Base-by-base conservation (phyloP, 495 filamentous ascomycete genomes). In the Hypoxylon fuscum region DNA sequence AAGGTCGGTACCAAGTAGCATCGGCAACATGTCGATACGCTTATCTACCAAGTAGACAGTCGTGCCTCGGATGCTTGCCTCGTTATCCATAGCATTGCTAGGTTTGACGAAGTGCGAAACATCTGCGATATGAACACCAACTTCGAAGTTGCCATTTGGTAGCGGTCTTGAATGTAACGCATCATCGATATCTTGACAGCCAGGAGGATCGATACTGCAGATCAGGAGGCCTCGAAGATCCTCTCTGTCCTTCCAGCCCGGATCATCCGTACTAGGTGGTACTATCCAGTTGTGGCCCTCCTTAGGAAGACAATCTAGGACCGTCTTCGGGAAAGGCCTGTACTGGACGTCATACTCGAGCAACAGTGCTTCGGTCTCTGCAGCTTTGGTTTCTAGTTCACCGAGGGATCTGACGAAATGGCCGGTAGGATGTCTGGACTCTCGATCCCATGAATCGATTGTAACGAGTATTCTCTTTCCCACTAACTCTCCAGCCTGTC, bases 21-120 rank as follows among this genome's bases (percentile, higher is more conserved):
- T 91, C 14, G 96, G 96, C 71, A 98, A 81, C 96, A 98, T 98
- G 77, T 98, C 95, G 64, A 98, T 98, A 63, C 95, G 93, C 78
- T 98, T 98, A 76, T 98, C 95, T 1, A 98, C 96, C 20, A 98
- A 81, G 68, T 98, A 98, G 23, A 98, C 95, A 0, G 96, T 98
- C 2, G 95, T 98, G 58, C 94, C 95, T 70, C 95, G 88, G 56
- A 93, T 84, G 69, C 91, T 93, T 1, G 95, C 95, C 76, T 98
- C 95, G 18, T 84, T 83, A 71, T 98, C 96, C 96, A 98, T 98
- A 35, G 95, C 87, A 71, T 95, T 98, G 72, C 92, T 92, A 22
- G 96, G 93, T 76, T 93, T 96, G 71, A 98, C 96, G 64, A 98
- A 98, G 72, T 98, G 92, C 12, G 96, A 97, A 15, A 98, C 95